Evolutionary conservation across 2,329 filamentous ascomycete species (phyloP).

Genomic region (Fusarium multiceps): DNA sequence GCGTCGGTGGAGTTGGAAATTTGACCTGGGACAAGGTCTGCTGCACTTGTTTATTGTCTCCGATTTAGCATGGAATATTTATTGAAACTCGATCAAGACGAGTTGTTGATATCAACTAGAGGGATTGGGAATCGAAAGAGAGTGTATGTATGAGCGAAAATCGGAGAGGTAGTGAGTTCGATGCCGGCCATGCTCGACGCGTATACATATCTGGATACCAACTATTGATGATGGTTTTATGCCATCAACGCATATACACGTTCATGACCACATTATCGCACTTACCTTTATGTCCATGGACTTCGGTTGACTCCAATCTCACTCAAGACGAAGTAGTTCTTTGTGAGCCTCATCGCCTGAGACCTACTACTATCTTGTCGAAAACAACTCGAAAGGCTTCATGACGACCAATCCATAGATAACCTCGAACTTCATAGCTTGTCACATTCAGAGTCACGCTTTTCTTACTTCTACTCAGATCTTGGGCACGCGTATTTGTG

Average conservation of each 20-base stretch:
- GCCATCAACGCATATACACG: background rate
- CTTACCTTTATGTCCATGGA: background rate
- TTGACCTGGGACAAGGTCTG: constrained; percentile 35
- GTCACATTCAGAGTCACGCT: background rate
- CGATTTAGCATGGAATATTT: constrained; percentile 1
- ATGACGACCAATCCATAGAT: background rate
- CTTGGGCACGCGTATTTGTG: background rate
- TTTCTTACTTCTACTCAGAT: no score
- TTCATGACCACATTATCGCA: background rate
- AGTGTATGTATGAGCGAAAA: background rate
- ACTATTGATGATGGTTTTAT: background rate
- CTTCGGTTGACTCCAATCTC: background rate
- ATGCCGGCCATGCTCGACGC: constrained; percentile 10
- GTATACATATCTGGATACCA: background rate
- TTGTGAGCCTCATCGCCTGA: background rate
- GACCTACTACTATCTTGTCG: background rate
- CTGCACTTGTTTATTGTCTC: constrained; percentile 24
- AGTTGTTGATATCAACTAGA: background rate
- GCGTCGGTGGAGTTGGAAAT: constrained; percentile 38
- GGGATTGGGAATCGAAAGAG: background rate
- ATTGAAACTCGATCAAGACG: background rate
- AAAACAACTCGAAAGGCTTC: background rate
- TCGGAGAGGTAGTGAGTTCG: background rate
- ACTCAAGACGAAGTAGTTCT: background rate
- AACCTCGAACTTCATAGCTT: background rate